Percentiles rank a stretch among this genome's conserved stretches.
Conservation (phyloP, 345 rosid species). For the Citrus cavaleriei region DNA sequence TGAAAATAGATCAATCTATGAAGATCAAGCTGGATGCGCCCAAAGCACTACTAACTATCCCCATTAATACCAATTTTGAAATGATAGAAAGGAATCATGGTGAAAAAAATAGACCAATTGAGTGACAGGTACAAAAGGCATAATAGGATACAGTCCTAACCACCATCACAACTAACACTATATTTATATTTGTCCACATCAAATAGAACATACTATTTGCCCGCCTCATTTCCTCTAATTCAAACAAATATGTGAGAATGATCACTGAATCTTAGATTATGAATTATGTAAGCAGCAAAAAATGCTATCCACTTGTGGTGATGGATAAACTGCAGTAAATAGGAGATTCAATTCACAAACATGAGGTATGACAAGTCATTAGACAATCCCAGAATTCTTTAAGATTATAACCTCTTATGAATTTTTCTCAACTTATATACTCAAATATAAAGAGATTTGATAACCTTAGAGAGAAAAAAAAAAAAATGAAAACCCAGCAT, state of each 20-base stretch:
- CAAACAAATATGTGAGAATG: background rate
- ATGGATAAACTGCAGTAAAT: background rate
- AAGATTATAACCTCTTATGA: background rate
- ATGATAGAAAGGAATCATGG: background rate
- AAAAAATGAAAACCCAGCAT: background rate
- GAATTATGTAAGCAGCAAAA: background rate
- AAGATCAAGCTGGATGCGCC: background rate
- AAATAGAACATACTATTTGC: background rate
- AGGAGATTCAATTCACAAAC: background rate
- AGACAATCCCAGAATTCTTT: background rate
- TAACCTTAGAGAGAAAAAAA: background rate
- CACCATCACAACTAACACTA: background rate
- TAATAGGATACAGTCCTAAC: background rate
- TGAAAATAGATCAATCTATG: background rate
- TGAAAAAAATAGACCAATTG: background rate
- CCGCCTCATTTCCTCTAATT: background rate
- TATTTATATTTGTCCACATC: background rate
- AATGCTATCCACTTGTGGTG: background rate
- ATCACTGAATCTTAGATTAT: background rate
- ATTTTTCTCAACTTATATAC: background rate
- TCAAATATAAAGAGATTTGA: background rate
- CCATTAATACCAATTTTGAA: background rate
- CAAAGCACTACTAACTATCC: background rate
- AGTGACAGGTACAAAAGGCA: background rate
- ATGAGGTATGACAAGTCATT: background rate